Conservation (phyloP, 2,329 filamentous ascomycete species). For the Aspergillus brasiliensis region DNA sequence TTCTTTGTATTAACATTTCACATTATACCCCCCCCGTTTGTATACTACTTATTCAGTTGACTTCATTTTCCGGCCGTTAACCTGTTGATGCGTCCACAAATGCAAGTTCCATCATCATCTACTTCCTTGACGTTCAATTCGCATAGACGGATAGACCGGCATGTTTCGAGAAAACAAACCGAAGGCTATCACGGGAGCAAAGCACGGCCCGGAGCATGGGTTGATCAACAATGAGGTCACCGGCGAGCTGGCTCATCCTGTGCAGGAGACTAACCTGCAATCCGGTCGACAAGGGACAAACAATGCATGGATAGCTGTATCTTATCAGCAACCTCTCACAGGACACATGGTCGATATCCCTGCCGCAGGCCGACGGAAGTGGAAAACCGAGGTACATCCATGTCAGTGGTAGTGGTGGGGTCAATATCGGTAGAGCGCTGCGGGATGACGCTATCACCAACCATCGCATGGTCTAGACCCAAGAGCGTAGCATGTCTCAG, state of each 20-base stretch:
- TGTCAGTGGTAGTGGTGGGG: not conserved
- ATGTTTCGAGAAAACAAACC: not conserved
- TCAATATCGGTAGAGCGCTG: not conserved
- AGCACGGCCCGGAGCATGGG: not conserved
- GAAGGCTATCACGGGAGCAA: not conserved
- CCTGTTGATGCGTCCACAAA: not conserved
- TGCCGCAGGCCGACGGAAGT: not conserved
- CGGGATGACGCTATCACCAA: constrained; percentile 14
- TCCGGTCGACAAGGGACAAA: not conserved
- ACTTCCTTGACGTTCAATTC: not conserved
- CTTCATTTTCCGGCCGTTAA: not conserved
- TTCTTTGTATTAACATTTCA: constrained; percentile 7
- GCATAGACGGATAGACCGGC: not conserved
- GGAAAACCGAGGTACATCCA: not conserved
- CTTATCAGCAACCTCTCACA: not conserved
- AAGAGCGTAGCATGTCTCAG: not conserved
- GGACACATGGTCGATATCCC: not conserved
- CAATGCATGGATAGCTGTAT: not conserved
- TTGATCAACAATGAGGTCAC: not conserved
- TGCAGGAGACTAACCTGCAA: not conserved
- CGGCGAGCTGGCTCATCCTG: not conserved
- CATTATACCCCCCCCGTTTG: constrained; percentile 19
- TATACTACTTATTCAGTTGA: not conserved
- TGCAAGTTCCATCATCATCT: not conserved
- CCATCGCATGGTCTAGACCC: constrained; percentile 6